Base-by-base conservation (phyloP, 1,284 basidiomycete genomes). In the Fistulinella staudtii region DNA sequence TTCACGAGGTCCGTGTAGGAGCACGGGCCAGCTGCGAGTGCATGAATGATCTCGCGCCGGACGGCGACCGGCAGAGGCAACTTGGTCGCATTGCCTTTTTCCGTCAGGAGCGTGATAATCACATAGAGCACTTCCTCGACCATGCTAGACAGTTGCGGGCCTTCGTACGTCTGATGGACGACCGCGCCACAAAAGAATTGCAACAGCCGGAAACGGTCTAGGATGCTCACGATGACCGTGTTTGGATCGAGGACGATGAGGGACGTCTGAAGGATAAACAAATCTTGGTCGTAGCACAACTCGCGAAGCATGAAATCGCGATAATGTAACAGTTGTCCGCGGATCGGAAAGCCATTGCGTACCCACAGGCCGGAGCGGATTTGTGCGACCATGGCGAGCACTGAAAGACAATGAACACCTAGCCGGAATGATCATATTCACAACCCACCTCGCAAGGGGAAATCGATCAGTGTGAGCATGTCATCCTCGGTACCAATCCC, bases 341-440 rank as follows among this genome's bases (percentile, higher is more conserved):
- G 85, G 54, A 99, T 94, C 6, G 89, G 89, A 55, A 93, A 91
- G 3, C 96, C 96, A 55, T 99, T 99, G 42, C 95, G 86, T 4
- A 97, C 94, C 96, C 96, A 99, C 17, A 98, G 76, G 3, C 94
- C 93, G 2, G 91, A 88, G 14, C 93, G 82, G 43, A 98, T 93
- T 66, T 99, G 96, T 0, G 95, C 92, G 27, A 98, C 84, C 76
- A 93, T 89, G 0, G 85, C 78, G 17, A 92, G 71, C 5, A 91
- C 92, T 93, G 50, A 20, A 43, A 51, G n/a, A 30, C 48, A 36
- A 39, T 31, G 45, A 35, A 47, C 15, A 20, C 29, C 23, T 9
- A 13, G 15, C 9, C 6, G 15, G 25, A 33, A 35, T 10, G 13
- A 22, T 6, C 6, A 18, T 23, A 28, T 15, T 2, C 6, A 21